Conservation (phyloP, 1,139 yeast genomes). For the Blastobotrys indianensis region DNA sequence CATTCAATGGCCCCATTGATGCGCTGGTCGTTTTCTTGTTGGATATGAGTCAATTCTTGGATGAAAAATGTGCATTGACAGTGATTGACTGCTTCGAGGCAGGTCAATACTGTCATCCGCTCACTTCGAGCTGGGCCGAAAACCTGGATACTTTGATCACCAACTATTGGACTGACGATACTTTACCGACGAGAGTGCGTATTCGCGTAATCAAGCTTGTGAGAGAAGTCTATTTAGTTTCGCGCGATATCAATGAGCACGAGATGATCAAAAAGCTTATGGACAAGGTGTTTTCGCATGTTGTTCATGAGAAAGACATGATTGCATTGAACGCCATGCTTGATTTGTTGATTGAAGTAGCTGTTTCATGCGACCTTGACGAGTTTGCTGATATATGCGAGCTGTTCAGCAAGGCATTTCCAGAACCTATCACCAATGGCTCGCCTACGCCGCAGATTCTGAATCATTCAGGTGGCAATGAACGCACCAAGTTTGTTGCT, state of each 20-base stretch:
- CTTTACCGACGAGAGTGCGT: conserved; percentile 36
- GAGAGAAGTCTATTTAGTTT: conserved; percentile 35
- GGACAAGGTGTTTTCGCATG: conserved; percentile 17
- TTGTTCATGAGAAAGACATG: conserved; percentile 29
- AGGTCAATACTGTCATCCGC: conserved; percentile 49
- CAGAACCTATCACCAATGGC: no score
- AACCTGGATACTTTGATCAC: conserved; percentile 44
- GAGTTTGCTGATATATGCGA: conserved; percentile 9
- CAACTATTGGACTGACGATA: conserved; percentile 40
- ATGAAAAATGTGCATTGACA: conserved; percentile 37
- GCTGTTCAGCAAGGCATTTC: conserved; percentile 2
- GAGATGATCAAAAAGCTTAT: conserved; percentile 20
- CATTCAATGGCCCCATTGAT: conserved; percentile 43
- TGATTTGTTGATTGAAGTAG: conserved; percentile 19
- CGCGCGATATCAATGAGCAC: conserved; percentile 20
- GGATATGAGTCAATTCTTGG: conserved; percentile 36
- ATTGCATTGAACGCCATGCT: conserved; percentile 37
- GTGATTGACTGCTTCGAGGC: conserved; percentile 45
- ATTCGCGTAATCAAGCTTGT: conserved; percentile 41
- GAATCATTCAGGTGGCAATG: background rate
- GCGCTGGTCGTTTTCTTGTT: conserved; percentile 43
- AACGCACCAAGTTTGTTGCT: conserved; percentile 26
- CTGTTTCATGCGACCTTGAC: conserved; percentile 10
- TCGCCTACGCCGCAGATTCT: no score
- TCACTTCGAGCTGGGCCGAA: conserved; percentile 49